These are phyloP conservation scores for Gloeophyllum trabeum DNA, from an alignment of 768 basidiomycete genomes.

Conservation along the genomic window DNA sequence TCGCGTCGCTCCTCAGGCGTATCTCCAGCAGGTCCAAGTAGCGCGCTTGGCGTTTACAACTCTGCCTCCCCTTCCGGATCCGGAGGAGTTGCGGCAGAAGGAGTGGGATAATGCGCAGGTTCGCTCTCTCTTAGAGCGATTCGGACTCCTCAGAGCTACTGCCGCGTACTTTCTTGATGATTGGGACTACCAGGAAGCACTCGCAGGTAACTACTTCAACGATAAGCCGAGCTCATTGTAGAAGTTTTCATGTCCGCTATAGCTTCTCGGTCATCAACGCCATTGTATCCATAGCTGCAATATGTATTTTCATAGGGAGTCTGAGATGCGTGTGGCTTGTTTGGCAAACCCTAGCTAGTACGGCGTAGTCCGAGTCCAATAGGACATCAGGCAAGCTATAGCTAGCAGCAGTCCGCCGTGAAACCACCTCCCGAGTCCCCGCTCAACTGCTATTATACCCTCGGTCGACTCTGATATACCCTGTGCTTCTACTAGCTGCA, in stretches of 20 bases:
- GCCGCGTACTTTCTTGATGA: conserved; percentile 13
- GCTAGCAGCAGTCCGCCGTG: too few relatives aligned
- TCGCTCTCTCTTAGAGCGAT: conserved; percentile 34
- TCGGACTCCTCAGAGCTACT: conserved; percentile 31
- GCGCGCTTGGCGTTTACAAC: conserved; percentile 58
- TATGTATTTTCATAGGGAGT: neutral
- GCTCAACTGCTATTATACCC: too few relatives aligned
- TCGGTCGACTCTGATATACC: too few relatives aligned
- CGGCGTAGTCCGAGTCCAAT: too few relatives aligned
- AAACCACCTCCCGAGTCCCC: too few relatives aligned
- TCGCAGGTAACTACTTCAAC: conserved; percentile 55
- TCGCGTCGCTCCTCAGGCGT: conserved; percentile 32
- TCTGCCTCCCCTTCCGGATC: conserved; percentile 50
- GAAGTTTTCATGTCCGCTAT: too few relatives aligned
- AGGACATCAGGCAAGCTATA: too few relatives aligned
- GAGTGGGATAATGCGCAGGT: conserved; percentile 32
- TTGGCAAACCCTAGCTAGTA: too few relatives aligned
- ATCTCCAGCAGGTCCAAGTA: conserved; percentile 50
- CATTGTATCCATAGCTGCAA: too few relatives aligned
- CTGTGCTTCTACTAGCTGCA: too few relatives aligned
- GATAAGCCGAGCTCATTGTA: conserved; percentile 38
- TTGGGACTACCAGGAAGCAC: conserved; percentile 32
- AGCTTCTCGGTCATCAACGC: too few relatives aligned
- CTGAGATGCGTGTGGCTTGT: too few relatives aligned
- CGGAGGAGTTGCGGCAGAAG: conserved; percentile 19